These are phyloP conservation scores for Geoglossum glabrum DNA, from an alignment of 495 filamentous ascomycete species.

Conservation along the genomic window DNA sequence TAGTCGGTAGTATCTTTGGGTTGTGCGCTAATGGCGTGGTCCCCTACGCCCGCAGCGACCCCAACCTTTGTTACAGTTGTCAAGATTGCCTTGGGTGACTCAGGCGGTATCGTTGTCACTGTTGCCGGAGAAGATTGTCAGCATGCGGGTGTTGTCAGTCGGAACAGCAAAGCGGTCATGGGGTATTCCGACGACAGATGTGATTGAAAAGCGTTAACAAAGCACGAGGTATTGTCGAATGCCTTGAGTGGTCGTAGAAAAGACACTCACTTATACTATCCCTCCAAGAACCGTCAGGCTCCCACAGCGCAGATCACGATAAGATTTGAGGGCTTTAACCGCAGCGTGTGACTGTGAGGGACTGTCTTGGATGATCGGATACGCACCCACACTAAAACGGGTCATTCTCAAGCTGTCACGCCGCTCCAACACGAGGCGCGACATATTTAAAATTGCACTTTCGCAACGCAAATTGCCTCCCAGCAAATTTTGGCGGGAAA, in stretches of 20 bases:
- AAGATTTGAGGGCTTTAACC: not conserved
- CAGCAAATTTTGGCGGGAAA: not conserved
- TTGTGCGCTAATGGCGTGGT: not conserved
- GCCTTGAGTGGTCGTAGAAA: not conserved
- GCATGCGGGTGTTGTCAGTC: not conserved
- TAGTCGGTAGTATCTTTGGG: not conserved
- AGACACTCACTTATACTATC: not conserved
- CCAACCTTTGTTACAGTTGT: not conserved
- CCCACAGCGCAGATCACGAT: not conserved
- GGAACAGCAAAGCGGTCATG: not conserved
- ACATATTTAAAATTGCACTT: not conserved
- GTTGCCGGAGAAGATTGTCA: not conserved
- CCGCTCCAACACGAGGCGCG: not conserved
- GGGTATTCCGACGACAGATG: not conserved
- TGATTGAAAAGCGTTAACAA: not conserved
- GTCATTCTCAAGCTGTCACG: not conserved
- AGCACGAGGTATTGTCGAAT: not conserved
- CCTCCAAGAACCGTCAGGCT: not conserved
- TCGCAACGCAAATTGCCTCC: not conserved
- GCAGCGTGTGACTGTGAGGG: slow-evolving; percentile 1
- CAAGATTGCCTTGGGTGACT: not conserved
- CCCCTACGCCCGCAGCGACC: not conserved
- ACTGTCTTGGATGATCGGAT: not conserved
- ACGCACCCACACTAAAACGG: not conserved
- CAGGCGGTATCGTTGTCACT: not conserved